Conservation (phyloP, 495 filamentous ascomycete genomes). For the Tetracladium marchalianum region DNA sequence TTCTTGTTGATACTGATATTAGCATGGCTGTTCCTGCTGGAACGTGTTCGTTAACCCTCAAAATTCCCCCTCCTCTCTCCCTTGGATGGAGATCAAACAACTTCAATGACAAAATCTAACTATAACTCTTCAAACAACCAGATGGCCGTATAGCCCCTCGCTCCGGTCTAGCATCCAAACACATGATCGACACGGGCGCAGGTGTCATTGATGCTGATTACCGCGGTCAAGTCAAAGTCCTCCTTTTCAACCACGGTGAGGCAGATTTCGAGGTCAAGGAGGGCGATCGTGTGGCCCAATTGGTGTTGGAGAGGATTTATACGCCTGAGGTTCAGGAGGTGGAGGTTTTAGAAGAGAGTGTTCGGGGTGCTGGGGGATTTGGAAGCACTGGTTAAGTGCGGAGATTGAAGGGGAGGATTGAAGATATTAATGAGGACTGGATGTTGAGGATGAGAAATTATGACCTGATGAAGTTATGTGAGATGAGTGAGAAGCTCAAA, state of each 20-base stretch:
- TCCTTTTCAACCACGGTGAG: conserved; percentile 87
- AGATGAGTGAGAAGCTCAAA: no score
- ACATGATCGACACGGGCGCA: conserved; percentile 90
- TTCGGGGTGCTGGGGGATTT: conserved; percentile 84
- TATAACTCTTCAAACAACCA: conserved; percentile 19
- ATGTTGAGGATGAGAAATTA: no score
- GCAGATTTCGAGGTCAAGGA: conserved; percentile 71
- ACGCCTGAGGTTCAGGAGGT: conserved; percentile 87
- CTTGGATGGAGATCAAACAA: background rate
- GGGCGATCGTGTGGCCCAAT: conserved; percentile 86
- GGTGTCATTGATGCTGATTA: conserved; percentile 98
- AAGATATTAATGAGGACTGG: no score
- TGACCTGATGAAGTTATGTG: no score
- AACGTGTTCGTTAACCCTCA: conserved; percentile 53
- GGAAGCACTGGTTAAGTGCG: conserved; percentile 65
- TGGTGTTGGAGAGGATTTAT: conserved; percentile 86
- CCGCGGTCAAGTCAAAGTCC: conserved; percentile 82
- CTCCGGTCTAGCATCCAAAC: conserved; percentile 82
- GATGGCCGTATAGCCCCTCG: conserved; percentile 90
- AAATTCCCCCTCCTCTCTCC: background rate
- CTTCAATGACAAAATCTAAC: background rate
- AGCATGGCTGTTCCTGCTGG: conserved; percentile 78
- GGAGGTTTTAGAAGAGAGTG: conserved; percentile 78
- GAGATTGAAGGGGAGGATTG: background rate
- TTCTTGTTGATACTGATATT: conserved; percentile 80